Base-by-base conservation (phyloP, 495 filamentous ascomycete species). In the Filosporella fistucella region DNA sequence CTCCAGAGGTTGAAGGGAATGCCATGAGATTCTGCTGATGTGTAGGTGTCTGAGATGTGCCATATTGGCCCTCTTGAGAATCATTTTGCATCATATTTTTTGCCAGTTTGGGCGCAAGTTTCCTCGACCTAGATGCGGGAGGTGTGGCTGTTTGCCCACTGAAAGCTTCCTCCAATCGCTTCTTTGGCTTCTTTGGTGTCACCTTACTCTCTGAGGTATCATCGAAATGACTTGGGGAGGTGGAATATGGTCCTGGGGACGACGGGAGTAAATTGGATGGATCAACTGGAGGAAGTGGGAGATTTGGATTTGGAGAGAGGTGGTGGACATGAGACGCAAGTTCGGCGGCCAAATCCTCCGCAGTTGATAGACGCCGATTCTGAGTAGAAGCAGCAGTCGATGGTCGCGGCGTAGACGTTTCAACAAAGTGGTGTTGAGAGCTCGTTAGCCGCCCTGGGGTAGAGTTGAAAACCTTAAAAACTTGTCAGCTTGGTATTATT, bases 271-370 rank as follows among this genome's bases (percentile, higher is more conserved):
- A 69, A 52, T 66, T 69, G 40, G 76, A 75, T 17, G 74, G 73
- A 35, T 81, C 76, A 45, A 83, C 76, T 34, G 77, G 71, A 44
- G 77, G 72, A 45, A 81, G 58, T 38, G 71, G 64, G 26, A 76
- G 57, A 52, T 61, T 68, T 21, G 73, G 68, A 50, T 71, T 69
- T 35, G 72, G 68, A n/a, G 76, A 75, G 53, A 75, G 67, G 60
- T 78, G 77, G 56, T 77, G 80, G 50, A 69, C 71, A 77, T 80
- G 76, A 51, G 74, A 65, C 29, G 72, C 63, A 52, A 79, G 75
- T 58, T 69, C 72, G 47, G 57, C 62, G 37, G 66, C 66, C 36
- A 61, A 52, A 43, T 62, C 55, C 44, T 55, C 59, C 46, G 47
- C 32, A 17, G 22, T 53, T 9, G 52, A 57, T n/a, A 39, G 43